Evolutionary conservation across 768 basidiomycete species (phyloP).

Genomic region (Glaciozyma martinii): DNA sequence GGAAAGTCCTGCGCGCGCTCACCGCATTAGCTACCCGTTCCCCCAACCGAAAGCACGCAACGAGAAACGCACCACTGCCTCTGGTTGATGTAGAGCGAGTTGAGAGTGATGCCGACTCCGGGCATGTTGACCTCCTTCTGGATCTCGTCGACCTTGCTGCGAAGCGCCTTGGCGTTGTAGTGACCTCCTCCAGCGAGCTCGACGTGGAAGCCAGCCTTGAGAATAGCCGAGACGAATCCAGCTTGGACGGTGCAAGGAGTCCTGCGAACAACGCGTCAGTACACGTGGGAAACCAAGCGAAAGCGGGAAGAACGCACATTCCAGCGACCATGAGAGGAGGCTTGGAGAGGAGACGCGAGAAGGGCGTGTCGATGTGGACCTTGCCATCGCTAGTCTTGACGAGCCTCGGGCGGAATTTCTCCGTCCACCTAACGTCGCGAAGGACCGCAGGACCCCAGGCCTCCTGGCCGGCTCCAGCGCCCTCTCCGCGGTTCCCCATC

Average conservation of each 20-base stretch:
- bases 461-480: conserved; percentile 62
- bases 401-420: conserved; percentile 72
- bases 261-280: not conserved
- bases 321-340: conserved; percentile 99
- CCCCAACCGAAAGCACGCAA: not conserved
- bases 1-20: conserved; percentile 56
- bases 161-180: conserved; percentile 81
- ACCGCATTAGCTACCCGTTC: not conserved
- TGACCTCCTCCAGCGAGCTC: conserved; percentile 98
- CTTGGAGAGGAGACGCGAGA: conserved; percentile 91
- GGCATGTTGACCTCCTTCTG: conserved; percentile 63
- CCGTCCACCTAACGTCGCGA: conserved; percentile 83
- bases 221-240: conserved; percentile 85
- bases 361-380: conserved; percentile 86
- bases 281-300: not conserved
- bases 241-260: conserved; percentile 93
- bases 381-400: conserved; percentile 90
- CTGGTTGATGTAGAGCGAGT: conserved; percentile 95
- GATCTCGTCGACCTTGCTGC: conserved; percentile 85
- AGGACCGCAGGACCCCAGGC: conserved; percentile 69
- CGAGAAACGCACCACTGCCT: conserved; percentile 54
- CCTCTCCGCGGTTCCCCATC: conserved; percentile 80
- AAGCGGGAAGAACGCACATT: conserved; percentile 47
- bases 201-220: conserved; percentile 88
- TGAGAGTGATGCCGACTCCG: conserved; percentile 86